Conservation (phyloP, 495 filamentous ascomycete genomes). For the Daldinia vernicosa region DNA sequence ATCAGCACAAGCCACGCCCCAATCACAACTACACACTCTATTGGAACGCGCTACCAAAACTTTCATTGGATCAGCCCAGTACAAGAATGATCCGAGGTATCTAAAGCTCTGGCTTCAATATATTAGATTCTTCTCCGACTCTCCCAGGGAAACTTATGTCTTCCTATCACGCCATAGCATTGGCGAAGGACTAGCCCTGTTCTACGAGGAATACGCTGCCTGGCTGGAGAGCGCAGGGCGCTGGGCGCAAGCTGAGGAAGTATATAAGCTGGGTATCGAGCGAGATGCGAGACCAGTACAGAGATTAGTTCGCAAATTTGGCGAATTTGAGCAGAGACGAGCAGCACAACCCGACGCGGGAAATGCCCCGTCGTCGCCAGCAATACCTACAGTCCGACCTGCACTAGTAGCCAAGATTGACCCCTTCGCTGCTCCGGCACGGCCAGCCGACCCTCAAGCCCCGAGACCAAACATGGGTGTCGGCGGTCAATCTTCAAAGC, state of each 20-base stretch:
- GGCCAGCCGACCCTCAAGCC: slow-evolving; percentile 72
- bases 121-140: slow-evolving; percentile 89
- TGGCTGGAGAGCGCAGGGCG: slow-evolving; percentile 87
- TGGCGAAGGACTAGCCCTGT: slow-evolving; percentile 88
- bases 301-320: slow-evolving; percentile 84
- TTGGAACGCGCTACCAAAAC: slow-evolving; percentile 91
- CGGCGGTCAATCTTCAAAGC: slow-evolving; percentile 61
- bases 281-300: slow-evolving; percentile 84
- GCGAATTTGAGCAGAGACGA: slow-evolving; percentile 84
- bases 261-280: slow-evolving; percentile 88
- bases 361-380: slow-evolving; percentile 82
- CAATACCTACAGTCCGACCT: slow-evolving; percentile 82
- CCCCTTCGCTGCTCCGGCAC: slow-evolving; percentile 68
- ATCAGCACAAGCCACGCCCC: slow-evolving; percentile 87
- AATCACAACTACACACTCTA: slow-evolving; percentile 86
- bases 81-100: slow-evolving; percentile 94
- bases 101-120: slow-evolving; percentile 94
- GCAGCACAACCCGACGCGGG: slow-evolving; percentile 65
- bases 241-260: slow-evolving; percentile 92
- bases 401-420: slow-evolving; percentile 87
- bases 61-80: slow-evolving; percentile 83
- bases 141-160: slow-evolving; percentile 89
- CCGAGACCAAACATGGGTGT: slow-evolving; percentile 58
- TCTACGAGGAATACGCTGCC: slow-evolving; percentile 95
- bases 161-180: slow-evolving; percentile 89